Evolutionary conservation across 2,329 filamentous ascomycete species (phyloP), one percentile per base, ranked within the genome.

Genomic region (Penicillium sp.): DNA sequence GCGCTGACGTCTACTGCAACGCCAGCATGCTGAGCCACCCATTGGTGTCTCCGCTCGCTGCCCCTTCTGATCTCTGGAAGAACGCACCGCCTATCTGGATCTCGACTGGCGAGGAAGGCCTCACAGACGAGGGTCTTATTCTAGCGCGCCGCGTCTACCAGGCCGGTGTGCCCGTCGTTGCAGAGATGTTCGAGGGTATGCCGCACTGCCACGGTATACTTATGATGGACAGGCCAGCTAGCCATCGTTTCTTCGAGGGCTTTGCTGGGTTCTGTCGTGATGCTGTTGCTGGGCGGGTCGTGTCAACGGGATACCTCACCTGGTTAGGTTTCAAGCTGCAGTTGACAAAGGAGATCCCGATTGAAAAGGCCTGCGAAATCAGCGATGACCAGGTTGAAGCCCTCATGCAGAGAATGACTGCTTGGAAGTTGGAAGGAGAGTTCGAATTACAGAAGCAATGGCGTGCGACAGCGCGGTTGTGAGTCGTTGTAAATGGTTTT

Each of bases 171-270:
- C 52, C 65, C 1, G 64, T 72, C 9, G 54, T 69, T 3, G 62
- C 71, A 6, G 67, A 73, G 41, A 66, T 68, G 41, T 73, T 69
- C 43, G 72, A 75, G 51, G 72, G 71, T 9, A 72, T 73, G 68
- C 72, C 72, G 9, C 72, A 75, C 51, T 72, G 71, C 43, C 73
- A 88, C 62, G 79, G 77, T 0, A 60, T 81, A 54, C 55, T 87
- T 1, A 68, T 87, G 48, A 66, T 73, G 2, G 66, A 69, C 4
- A 63, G 75, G 2, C 62, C 72, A 1, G 73, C 69, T 28, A 69
- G 76, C 3, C 69, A 62, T 56, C 72, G 76, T 42, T 85, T 80
- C 58, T 76, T 80, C 50, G 65, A 74, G 13, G 69, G 71, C 3
- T 81, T 81, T 77, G 69, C 77, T 0, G 66, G 64, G 2, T 88